These are phyloP conservation scores for Carex scoparia DNA, from an alignment of 176 grass and related monocot species.

Conservation along the genomic window DNA sequence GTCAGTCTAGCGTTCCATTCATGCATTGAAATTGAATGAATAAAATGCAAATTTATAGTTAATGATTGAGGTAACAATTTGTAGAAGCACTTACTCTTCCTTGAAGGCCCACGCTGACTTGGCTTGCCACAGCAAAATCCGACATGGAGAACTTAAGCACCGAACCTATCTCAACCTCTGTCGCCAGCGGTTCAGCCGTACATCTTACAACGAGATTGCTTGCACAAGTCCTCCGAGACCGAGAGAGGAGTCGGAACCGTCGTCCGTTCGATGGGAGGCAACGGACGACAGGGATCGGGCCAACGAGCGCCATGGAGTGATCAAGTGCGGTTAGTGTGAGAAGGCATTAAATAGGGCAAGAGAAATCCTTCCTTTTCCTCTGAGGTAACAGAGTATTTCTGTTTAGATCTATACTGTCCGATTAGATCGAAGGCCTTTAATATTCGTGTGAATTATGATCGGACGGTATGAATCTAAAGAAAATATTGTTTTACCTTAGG, in stretches of 20 bases:
- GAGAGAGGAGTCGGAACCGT: conserved; percentile 7
- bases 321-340: background rate
- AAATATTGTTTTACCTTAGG: too few relatives aligned
- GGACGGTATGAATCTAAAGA: too few relatives aligned
- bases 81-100: conserved; percentile 47
- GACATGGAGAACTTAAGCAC: conserved; percentile 66
- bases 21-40: conserved; percentile 6
- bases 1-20: conserved; percentile 47
- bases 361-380: background rate
- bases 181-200: background rate
- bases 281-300: conserved; percentile 26
- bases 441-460: too few relatives aligned
- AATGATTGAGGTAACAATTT: background rate
- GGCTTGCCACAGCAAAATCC: conserved; percentile 63
- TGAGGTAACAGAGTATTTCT: too few relatives aligned
- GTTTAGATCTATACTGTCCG: too few relatives aligned
- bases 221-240: conserved; percentile 30
- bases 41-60: conserved; percentile 7
- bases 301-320: conserved; percentile 38
- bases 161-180: conserved; percentile 33
- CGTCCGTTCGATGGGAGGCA: conserved; percentile 6
- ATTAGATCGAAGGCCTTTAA: too few relatives aligned
- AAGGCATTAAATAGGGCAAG: background rate
- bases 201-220: conserved; percentile 17
- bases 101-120: conserved; percentile 88